Conservation (phyloP, 192 early-diverging fungal species). For the Kickxella alabastrina region DNA sequence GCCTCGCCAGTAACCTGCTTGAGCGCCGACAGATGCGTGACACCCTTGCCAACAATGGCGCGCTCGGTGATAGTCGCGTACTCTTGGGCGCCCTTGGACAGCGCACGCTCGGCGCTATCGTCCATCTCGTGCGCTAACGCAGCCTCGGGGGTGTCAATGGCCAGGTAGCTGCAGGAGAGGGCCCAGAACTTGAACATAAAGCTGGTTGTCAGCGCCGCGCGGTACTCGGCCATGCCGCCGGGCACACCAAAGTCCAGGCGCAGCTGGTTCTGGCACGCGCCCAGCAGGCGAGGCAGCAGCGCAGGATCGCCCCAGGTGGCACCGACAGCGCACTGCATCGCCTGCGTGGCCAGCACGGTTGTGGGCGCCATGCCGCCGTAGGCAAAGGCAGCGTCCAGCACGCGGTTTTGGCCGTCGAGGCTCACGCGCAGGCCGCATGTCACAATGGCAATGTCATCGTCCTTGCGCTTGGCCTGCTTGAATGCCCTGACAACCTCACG, state of each 20-base stretch:
- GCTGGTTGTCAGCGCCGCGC: constrained; percentile 55
- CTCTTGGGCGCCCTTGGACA: constrained; percentile 47
- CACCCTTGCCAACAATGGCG: constrained; percentile 59
- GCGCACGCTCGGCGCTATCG: constrained; percentile 11
- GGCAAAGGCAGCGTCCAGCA: constrained; percentile 61
- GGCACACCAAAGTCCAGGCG: constrained; percentile 53
- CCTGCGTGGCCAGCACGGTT: constrained; percentile 55
- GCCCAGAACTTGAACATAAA: constrained; percentile 71
- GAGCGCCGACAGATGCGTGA: constrained; percentile 71
- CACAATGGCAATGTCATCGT: constrained; percentile 87
- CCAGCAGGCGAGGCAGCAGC: constrained; percentile 48
- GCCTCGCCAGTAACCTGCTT: constrained; percentile 86
- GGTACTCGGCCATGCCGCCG: constrained; percentile 70
- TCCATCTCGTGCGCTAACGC: constrained; percentile 13
- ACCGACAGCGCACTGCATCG: constrained; percentile 50
- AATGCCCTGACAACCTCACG: constrained; percentile 67
- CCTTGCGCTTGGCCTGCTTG: constrained; percentile 85
- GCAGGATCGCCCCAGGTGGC: constrained; percentile 54
- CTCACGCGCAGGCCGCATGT: constrained; percentile 65
- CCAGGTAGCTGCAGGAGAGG: constrained; percentile 13
- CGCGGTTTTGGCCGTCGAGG: constrained; percentile 45
- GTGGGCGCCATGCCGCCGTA: constrained; percentile 79
- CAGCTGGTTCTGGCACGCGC: constrained; percentile 31
- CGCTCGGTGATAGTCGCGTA: constrained; percentile 37
- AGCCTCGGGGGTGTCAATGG: constrained; percentile 9